A percentile compares a stretch with the other conserved stretches of the same genome.
phyloP scores from a whole-genome alignment of 805 yeast species.

The Kuraishia hungarica region DNA sequence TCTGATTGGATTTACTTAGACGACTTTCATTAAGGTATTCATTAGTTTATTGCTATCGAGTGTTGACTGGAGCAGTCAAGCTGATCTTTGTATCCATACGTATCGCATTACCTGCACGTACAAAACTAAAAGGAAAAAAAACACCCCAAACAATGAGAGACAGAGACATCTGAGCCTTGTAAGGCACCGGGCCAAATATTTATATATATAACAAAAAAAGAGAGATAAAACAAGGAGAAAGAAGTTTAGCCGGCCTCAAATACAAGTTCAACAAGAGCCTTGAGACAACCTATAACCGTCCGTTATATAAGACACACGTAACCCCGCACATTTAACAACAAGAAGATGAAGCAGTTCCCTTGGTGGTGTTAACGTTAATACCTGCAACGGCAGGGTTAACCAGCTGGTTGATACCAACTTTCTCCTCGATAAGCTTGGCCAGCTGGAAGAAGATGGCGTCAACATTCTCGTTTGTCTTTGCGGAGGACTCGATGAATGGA shows the following conservation, averaged over 20 bases:
- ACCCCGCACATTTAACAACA: conserved; percentile 15
- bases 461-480: conserved; percentile 88
- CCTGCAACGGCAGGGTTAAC: conserved; percentile 10
- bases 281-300: background rate
- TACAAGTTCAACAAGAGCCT: background rate
- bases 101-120: background rate
- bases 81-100: background rate
- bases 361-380: conserved; percentile 17
- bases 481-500: conserved; percentile 93
- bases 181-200: background rate
- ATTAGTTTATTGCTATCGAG: background rate
- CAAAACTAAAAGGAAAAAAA: background rate
- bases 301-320: background rate
- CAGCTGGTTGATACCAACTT: conserved; percentile 34
- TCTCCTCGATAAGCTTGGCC: conserved; percentile 80
- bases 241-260: background rate
- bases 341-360: conserved; percentile 11
- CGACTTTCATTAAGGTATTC: background rate
- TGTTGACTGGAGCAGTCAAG: background rate
- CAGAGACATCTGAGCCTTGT: background rate
- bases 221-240: background rate
- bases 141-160: background rate
- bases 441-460: conserved; percentile 86
- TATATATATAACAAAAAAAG: too few relatives aligned
- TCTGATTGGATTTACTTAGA: background rate